phyloP scores from a whole-genome alignment of 75 land plant species.

The Cryptomeria japonica region DNA sequence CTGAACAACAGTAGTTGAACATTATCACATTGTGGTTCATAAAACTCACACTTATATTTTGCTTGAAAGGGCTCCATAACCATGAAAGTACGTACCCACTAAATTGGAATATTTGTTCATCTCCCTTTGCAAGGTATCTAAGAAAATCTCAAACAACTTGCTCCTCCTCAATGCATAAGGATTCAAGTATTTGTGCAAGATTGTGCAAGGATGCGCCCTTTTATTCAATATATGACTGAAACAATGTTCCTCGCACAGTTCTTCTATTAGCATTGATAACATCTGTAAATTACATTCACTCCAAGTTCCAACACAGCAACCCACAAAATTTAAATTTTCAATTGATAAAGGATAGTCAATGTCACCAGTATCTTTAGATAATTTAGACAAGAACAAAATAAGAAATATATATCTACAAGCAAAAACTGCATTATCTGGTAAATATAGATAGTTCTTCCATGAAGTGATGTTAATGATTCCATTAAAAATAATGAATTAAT shows the following conservation, averaged over 20 bases:
- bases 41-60: neutral
- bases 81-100: neutral
- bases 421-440: neutral
- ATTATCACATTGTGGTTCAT: neutral
- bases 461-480: neutral
- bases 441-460: neutral
- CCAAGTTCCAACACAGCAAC: neutral
- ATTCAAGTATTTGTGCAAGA: neutral
- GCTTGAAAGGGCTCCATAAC: neutral
- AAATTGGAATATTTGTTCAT: neutral
- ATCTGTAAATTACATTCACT: neutral
- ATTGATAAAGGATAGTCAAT: neutral
- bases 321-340: neutral
- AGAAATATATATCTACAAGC: neutral
- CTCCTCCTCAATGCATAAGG: neutral
- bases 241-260: neutral
- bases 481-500: neutral
- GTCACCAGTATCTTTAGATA: neutral
- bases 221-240: neutral
- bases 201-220: neutral
- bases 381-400: neutral
- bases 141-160: neutral
- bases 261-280: neutral
- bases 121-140: constrained; percentile 4
- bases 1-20: neutral